Conservation (phyloP, 495 filamentous ascomycete species). For the Aspergillus sclerotioniger region DNA sequence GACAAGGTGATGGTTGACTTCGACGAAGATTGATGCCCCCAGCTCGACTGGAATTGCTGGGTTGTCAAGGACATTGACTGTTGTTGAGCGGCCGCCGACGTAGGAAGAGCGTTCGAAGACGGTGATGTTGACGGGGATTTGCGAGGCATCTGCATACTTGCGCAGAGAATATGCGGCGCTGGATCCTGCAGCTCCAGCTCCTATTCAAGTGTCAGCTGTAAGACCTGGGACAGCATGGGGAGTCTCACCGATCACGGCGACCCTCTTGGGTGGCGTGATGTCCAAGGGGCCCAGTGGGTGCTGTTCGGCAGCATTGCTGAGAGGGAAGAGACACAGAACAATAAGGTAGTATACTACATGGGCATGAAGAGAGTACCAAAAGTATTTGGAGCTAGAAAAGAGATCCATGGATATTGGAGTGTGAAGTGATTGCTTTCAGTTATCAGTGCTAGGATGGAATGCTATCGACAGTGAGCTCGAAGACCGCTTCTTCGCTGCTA, state of each 20-base stretch:
- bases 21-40: constrained; percentile 89
- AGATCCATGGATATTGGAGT: constrained; percentile 7
- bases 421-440: background rate
- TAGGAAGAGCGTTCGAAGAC: constrained; percentile 80
- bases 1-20: constrained; percentile 78
- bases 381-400: background rate
- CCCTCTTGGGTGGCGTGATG: constrained; percentile 31
- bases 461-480: background rate
- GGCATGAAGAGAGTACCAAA: constrained; percentile 6
- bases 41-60: constrained; percentile 73
- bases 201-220: constrained; percentile 41
- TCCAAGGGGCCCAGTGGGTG: constrained; percentile 23
- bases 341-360: constrained; percentile 12
- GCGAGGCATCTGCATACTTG: constrained; percentile 58
- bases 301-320: constrained; percentile 26
- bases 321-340: constrained; percentile 15
- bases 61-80: constrained; percentile 76
- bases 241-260: constrained; percentile 48
- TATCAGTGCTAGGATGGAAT: background rate
- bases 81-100: constrained; percentile 86
- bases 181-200: constrained; percentile 85
- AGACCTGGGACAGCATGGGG: constrained; percentile 1
- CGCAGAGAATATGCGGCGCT: constrained; percentile 81
- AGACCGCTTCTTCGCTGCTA: background rate
- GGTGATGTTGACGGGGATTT: constrained; percentile 68